Evolutionary conservation across 2,329 filamentous ascomycete species (phyloP).

Genomic region (Immersiporthe knoxdaviesiana): DNA sequence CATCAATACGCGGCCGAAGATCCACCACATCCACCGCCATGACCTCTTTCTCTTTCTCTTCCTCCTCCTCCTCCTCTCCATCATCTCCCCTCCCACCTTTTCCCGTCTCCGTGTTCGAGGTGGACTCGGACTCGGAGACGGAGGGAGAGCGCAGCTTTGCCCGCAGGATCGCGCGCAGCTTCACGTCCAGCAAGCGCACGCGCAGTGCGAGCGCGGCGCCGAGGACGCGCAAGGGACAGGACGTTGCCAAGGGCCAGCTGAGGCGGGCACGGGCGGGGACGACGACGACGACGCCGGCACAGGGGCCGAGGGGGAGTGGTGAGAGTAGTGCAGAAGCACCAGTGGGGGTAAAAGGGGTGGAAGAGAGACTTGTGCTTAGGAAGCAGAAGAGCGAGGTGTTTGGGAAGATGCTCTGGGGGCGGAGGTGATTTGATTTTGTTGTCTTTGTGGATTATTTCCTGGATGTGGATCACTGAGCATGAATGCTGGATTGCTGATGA

Average conservation of each 20-base stretch:
- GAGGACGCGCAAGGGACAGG: constrained; percentile 28
- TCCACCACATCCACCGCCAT: neutral
- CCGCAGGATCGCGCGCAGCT: constrained; percentile 48
- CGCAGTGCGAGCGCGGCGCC: constrained; percentile 42
- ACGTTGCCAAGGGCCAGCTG: constrained; percentile 25
- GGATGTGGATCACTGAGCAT: too few relatives aligned
- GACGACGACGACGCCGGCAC: neutral
- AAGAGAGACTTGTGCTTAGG: neutral
- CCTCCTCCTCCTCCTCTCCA: neutral
- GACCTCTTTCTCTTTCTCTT: constrained; percentile 13
- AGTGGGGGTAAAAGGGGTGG: too few relatives aligned
- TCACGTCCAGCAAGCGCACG: constrained; percentile 36
- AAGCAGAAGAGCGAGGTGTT: constrained; percentile 24
- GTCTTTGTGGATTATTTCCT: too few relatives aligned
- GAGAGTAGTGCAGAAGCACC: neutral
- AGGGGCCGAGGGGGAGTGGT: neutral
- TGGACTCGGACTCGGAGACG: constrained; percentile 49
- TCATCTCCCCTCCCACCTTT: neutral
- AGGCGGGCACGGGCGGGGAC: constrained; percentile 21
- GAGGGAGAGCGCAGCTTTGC: constrained; percentile 39
- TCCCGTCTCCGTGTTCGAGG: constrained; percentile 52
- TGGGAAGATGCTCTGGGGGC: constrained; percentile 17
- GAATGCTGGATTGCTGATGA: too few relatives aligned
- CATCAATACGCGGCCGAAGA: neutral
- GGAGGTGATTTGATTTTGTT: constrained; percentile 2